Conservation (phyloP, 345 rosid species). For the Arabidopsis suecica region DNA sequence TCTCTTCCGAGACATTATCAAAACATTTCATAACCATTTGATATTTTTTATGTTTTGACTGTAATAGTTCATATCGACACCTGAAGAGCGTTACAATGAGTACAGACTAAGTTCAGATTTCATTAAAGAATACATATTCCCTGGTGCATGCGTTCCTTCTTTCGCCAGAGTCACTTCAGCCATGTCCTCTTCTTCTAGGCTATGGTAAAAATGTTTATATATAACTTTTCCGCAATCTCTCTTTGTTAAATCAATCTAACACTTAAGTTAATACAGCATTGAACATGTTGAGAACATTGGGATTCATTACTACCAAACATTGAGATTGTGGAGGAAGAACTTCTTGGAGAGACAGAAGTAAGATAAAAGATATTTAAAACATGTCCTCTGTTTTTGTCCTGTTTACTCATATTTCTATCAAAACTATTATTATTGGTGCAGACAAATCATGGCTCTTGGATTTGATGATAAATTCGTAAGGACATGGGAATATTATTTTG, state of each 20-base stretch:
- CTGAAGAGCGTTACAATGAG: conserved; percentile 82
- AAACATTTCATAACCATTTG: not conserved
- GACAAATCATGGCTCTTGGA: conserved; percentile 73
- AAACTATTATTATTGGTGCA: conserved; percentile 28
- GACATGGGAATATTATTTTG: conserved; percentile 97
- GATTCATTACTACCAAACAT: conserved; percentile 80
- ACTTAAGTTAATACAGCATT: conserved; percentile 51
- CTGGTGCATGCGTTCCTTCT: conserved; percentile 89
- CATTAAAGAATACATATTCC: conserved; percentile 93
- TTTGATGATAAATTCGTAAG: conserved; percentile 77
- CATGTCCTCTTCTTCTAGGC: conserved; percentile 75
- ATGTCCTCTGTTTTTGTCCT: conserved; percentile 3
- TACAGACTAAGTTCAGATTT: conserved; percentile 86
- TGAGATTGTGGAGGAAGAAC: conserved; percentile 77
- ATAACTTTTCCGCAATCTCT: not conserved
- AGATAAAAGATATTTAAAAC: not conserved
- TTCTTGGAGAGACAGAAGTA: conserved; percentile 81
- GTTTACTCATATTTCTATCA: not conserved
- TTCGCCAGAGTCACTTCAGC: conserved; percentile 75
- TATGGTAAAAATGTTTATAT: conserved; percentile 56
- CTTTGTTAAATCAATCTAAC: not conserved
- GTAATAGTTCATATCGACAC: conserved; percentile 80
- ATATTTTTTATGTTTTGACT: not conserved
- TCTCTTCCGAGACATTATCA: not conserved
- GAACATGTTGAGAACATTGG: conserved; percentile 91